Base-by-base conservation (phyloP, 2,329 filamentous ascomycete species). In the Xylariaceae sp. region DNA sequence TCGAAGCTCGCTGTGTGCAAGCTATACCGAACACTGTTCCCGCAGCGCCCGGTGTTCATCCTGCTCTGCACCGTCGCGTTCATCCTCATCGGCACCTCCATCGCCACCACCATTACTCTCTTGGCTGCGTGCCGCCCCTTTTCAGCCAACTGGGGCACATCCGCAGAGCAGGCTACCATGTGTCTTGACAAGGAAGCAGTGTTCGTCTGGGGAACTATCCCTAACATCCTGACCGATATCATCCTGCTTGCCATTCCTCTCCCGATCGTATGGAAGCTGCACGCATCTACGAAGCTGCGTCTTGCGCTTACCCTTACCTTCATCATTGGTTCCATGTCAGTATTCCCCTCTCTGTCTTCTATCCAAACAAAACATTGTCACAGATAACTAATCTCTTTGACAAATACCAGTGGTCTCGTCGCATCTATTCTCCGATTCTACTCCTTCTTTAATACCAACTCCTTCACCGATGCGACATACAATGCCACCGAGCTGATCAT, bases 151-250 rank as follows among this genome's bases (percentile, higher is more conserved):
- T 67, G 67, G 65, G 65, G 50, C 0, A 10, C 63, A 4, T n/a
- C 61, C 0, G 57, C 57, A 0, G 59, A 56, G 5, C 62, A 65
- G 18, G 53, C 51, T 1, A 8, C 39, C 1, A 39, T 65, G 1
- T 73, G 70, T 51, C 62, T 73, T 48, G 53, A 72, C 50, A 68
- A 65, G 48, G 63, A 71, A 50, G 59, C 63, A 0, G 57, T 72
- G 11, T 72, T 66, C 48, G 60, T 69, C 5, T 73, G 68, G 68
- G 66, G 59, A 55, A 70, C 66, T 54, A 69, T 75, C 18, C 71
- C 73, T 4, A 74, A 75, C 55, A 73, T 75, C n/a, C 52, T 70
- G 5, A 73, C 74, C 17, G 73, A 76, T 58, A 58, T 70, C 3
- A 62, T 71, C 3, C 63, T 76, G 55, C 63, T 75, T 1, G 18